phyloP scores from a whole-genome alignment of 2,329 filamentous ascomycete genomes.

The Calonectria pseudoreteaudii region DNA sequence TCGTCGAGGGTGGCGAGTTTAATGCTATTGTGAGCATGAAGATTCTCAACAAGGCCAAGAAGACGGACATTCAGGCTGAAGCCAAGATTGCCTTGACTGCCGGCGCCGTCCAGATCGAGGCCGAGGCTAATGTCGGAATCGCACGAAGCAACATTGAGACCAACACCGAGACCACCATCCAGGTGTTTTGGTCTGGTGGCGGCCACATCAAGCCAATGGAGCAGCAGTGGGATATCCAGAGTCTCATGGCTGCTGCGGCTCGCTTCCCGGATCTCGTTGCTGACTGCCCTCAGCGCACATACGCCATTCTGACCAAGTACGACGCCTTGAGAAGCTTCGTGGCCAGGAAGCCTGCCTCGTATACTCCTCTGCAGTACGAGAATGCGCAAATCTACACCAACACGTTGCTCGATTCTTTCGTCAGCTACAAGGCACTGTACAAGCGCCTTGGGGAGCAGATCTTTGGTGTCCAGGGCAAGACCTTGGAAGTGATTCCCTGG shows the following conservation, averaged over 20 bases:
- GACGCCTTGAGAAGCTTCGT: background rate
- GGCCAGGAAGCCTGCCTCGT: background rate
- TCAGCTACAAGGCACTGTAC: background rate
- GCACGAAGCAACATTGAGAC: background rate
- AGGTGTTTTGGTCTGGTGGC: conserved; percentile 18
- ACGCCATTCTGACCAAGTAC: background rate
- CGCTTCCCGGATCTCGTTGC: conserved; percentile 3
- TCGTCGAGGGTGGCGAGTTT: background rate
- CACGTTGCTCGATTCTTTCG: background rate
- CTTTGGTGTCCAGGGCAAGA: background rate
- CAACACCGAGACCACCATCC: conserved; percentile 19
- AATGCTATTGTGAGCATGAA: background rate
- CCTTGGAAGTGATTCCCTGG: background rate
- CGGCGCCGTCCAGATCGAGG: background rate
- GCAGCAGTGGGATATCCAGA: conserved; percentile 11
- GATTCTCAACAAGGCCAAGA: background rate
- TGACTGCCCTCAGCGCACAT: background rate
- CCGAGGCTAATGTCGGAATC: background rate
- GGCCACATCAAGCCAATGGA: conserved; percentile 23
- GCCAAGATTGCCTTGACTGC: background rate
- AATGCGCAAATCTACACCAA: conserved; percentile 3
- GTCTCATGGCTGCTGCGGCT: conserved; percentile 8
- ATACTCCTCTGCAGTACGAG: background rate
- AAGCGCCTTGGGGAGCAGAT: conserved; percentile 1
- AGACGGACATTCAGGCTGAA: background rate